Evolutionary conservation across 1,284 basidiomycete species (phyloP).

Genomic region (Malassezia equina): DNA sequence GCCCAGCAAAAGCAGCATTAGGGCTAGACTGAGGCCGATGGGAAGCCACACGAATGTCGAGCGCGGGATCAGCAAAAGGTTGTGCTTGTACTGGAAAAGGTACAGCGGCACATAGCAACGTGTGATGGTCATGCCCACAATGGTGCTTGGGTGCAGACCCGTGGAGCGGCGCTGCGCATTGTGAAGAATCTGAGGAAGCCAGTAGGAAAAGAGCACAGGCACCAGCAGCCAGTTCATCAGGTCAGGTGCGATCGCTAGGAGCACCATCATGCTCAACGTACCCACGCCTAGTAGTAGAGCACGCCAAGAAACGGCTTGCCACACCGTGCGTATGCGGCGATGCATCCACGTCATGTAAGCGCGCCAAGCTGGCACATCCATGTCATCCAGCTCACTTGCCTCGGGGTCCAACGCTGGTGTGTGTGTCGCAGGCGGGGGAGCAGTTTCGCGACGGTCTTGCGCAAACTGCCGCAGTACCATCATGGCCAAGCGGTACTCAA

Average conservation of each 20-base stretch:
- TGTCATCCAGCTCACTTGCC: not conserved
- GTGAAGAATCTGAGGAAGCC: slow-evolving; percentile 42
- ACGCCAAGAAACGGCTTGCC: not conserved
- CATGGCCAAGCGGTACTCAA: slow-evolving; percentile 8
- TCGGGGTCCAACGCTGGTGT: not conserved
- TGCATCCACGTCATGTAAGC: not conserved
- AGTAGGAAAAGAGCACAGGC: slow-evolving; percentile 21
- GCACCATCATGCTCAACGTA: not conserved
- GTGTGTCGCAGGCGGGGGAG: not conserved
- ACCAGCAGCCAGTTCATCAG: slow-evolving; percentile 1
- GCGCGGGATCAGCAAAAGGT: slow-evolving; percentile 37
- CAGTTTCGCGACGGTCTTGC: not conserved
- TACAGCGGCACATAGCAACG: slow-evolving; percentile 44
- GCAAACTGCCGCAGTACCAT: not conserved
- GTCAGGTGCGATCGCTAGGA: not conserved
- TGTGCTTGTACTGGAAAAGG: slow-evolving; percentile 37
- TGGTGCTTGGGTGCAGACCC: slow-evolving; percentile 30
- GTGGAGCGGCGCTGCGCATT: slow-evolving; percentile 29
- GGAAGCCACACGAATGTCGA: slow-evolving; percentile 35
- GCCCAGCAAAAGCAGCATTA: slow-evolving; percentile 8
- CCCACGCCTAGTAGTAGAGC: not conserved
- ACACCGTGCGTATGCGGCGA: not conserved
- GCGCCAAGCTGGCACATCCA: not conserved
- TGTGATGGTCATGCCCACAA: slow-evolving; percentile 39
- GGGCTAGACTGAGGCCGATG: slow-evolving; percentile 5